A percentile compares a stretch with the other conserved stretches of the same genome.
Conservation (phyloP, 768 basidiomycete genomes). For the Clavaria fumosa region DNA sequence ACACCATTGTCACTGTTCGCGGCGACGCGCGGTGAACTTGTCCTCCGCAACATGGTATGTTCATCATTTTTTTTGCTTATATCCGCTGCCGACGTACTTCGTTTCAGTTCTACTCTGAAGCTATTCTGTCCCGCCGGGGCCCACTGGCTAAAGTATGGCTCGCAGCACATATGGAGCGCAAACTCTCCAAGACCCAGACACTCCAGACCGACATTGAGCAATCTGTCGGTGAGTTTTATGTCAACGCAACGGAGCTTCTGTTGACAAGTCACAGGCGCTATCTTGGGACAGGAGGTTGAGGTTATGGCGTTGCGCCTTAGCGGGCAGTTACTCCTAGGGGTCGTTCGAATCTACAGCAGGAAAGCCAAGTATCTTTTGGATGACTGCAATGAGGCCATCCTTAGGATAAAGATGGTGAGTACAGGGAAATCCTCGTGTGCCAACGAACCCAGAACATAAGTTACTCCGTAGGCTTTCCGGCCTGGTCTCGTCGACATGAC, state of each 20-base stretch:
- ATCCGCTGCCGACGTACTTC: slow-evolving; percentile 10
- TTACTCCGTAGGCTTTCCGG: slow-evolving; percentile 60
- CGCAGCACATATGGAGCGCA: slow-evolving; percentile 96
- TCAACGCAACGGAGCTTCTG: background rate
- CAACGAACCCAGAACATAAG: slow-evolving; percentile 1
- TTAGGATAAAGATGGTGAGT: slow-evolving; percentile 89
- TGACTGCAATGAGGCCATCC: slow-evolving; percentile 91
- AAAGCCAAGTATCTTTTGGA: slow-evolving; percentile 97
- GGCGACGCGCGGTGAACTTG: no score
- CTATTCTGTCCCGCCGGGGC: slow-evolving; percentile 85
- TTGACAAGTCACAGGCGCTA: slow-evolving; percentile 43
- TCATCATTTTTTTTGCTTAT: background rate
- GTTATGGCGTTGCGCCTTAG: slow-evolving; percentile 92
- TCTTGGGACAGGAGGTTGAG: slow-evolving; percentile 86
- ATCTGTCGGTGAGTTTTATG: slow-evolving; percentile 54
- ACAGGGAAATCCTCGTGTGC: background rate
- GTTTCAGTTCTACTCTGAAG: slow-evolving; percentile 77
- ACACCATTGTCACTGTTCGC: no score
- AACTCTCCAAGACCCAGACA: slow-evolving; percentile 91
- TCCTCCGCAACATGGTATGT: slow-evolving; percentile 19
- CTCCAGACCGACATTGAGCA: slow-evolving; percentile 91
- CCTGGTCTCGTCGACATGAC: slow-evolving; percentile 94
- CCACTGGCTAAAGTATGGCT: slow-evolving; percentile 97
- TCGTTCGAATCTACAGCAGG: slow-evolving; percentile 92
- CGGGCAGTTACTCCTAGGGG: slow-evolving; percentile 90